A percentile compares a stretch with the other conserved stretches of the same genome.
Evolutionary conservation across 768 basidiomycete genomes (phyloP).

Genomic region (Lentinula sp.): DNA sequence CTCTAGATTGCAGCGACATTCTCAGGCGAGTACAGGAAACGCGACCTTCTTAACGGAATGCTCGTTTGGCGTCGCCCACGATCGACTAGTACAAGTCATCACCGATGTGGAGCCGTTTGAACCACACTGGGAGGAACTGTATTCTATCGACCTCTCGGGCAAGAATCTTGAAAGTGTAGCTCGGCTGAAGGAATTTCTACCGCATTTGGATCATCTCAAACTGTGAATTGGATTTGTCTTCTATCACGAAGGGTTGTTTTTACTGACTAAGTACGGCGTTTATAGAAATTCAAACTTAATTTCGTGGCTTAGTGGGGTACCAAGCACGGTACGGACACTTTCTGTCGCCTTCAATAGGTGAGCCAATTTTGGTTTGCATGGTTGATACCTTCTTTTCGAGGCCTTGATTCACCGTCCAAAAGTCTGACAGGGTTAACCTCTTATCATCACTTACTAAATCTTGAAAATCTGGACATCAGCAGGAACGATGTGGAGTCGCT

Average conservation of each 20-base stretch:
- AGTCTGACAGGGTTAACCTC: constrained; percentile 85
- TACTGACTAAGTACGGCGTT: background rate
- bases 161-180: constrained; percentile 79
- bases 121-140: constrained; percentile 86
- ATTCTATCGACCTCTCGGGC: constrained; percentile 63
- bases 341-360: constrained; percentile 74
- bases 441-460: constrained; percentile 77
- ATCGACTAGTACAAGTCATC: constrained; percentile 84
- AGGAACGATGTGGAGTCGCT: constrained; percentile 85
- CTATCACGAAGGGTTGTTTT: background rate
- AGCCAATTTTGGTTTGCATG: constrained; percentile 12
- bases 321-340: constrained; percentile 64
- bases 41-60: constrained; percentile 85
- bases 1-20: constrained; percentile 30
- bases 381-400: background rate
- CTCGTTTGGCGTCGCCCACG: constrained; percentile 92
- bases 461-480: constrained; percentile 89
- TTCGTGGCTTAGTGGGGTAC: constrained; percentile 77
- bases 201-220: constrained; percentile 65
- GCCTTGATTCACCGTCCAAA: constrained; percentile 12
- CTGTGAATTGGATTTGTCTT: constrained; percentile 48
- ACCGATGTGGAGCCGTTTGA: constrained; percentile 94
- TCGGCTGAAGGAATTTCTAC: constrained; percentile 83
- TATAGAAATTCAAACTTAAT: constrained; percentile 67
- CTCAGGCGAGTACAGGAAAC: constrained; percentile 19